phyloP scores from a whole-genome alignment of 768 basidiomycete species.

The Podaxis carcinomalis region DNA sequence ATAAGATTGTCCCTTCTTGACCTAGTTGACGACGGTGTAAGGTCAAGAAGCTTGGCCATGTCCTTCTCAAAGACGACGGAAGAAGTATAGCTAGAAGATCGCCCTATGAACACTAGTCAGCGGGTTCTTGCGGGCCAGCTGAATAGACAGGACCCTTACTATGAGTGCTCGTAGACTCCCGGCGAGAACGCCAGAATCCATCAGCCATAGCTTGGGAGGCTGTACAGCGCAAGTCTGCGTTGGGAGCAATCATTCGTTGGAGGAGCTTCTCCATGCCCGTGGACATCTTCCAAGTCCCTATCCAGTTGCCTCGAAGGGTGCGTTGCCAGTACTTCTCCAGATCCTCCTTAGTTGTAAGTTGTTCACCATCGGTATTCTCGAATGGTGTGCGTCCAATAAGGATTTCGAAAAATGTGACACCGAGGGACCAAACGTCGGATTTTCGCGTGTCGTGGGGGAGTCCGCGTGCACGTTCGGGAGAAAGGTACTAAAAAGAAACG shows the following conservation, averaged over 20 bases:
- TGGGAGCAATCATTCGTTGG: conserved; percentile 75
- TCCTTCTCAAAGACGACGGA: conserved; percentile 51
- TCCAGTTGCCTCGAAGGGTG: conserved; percentile 82
- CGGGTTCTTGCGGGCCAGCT: neutral
- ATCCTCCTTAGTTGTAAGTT: conserved; percentile 74
- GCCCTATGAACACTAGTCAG: conserved; percentile 27
- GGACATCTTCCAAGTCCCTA: conserved; percentile 75
- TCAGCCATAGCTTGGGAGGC: conserved; percentile 63
- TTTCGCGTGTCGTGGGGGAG: conserved; percentile 91
- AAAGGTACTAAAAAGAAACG: conserved; percentile 64
- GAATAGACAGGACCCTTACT: conserved; percentile 28
- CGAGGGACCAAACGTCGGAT: conserved; percentile 84
- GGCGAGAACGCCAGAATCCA: conserved; percentile 52
- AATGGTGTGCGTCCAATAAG: conserved; percentile 91
- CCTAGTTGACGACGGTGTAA: conserved; percentile 29
- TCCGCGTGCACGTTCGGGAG: conserved; percentile 87
- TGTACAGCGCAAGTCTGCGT: conserved; percentile 76
- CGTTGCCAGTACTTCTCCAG: conserved; percentile 84
- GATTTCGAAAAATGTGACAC: conserved; percentile 92
- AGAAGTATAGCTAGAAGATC: conserved; percentile 43
- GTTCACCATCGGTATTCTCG: conserved; percentile 74
- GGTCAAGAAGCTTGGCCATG: conserved; percentile 32
- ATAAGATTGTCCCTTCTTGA: conserved; percentile 25
- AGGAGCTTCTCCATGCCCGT: conserved; percentile 61
- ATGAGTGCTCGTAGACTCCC: conserved; percentile 29